Conservation (phyloP, 495 filamentous ascomycete genomes). For the Neurospora sp. region DNA sequence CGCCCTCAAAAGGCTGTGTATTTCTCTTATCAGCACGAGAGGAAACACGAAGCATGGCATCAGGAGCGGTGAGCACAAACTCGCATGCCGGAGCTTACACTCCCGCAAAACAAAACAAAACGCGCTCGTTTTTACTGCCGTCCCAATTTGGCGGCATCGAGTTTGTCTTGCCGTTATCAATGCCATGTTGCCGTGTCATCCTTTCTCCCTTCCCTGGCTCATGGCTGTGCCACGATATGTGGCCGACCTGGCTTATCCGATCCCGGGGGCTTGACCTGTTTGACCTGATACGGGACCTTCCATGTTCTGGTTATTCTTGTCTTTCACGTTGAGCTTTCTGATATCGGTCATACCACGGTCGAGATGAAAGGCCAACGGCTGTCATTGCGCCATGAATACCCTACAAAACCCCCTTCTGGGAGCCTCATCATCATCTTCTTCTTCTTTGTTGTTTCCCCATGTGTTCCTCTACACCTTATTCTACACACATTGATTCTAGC, state of each 20-base stretch:
- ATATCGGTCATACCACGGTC: neutral
- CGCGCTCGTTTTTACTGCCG: slow-evolving; percentile 4
- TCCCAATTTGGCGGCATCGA: slow-evolving; percentile 8
- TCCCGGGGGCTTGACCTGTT: neutral
- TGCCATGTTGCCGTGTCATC: slow-evolving; percentile 14
- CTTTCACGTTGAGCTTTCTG: neutral
- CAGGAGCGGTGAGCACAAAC: slow-evolving; percentile 9
- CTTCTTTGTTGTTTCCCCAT: neutral
- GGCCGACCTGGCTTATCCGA: neutral
- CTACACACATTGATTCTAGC: neutral
- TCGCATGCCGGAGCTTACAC: slow-evolving; percentile 12
- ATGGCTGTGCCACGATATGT: neutral
- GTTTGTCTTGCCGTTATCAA: slow-evolving; percentile 5
- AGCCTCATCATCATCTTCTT: neutral
- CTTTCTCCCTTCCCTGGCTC: neutral
- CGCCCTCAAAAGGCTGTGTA: neutral
- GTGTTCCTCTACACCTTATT: neutral
- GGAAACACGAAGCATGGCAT: neutral
- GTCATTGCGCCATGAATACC: neutral
- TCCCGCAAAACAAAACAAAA: slow-evolving; percentile 12
- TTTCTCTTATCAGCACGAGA: slow-evolving; percentile 1
- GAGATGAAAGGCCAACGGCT: neutral
- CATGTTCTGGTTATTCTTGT: neutral
- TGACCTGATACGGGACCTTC: neutral
- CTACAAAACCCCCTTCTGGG: slow-evolving; percentile 7